Percentiles rank a stretch among this genome's conserved stretches.
phyloP scores from a whole-genome alignment of 2,329 filamentous ascomycete species.

The Sphaerostilbella broomeana region DNA sequence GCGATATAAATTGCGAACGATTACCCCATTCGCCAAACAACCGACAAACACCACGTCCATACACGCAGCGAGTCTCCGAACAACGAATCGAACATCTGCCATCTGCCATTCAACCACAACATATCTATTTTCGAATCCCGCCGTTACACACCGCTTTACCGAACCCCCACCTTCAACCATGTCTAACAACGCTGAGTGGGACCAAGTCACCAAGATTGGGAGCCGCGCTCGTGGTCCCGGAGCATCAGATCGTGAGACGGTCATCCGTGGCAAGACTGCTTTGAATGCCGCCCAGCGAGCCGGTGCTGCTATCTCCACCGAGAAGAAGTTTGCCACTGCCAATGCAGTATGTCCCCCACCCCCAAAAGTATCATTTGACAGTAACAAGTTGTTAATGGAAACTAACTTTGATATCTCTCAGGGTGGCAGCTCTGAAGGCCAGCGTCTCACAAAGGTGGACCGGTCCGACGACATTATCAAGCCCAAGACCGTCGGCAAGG shows the following conservation, averaged over 20 bases:
- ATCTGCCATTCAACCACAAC: not conserved
- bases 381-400: not conserved
- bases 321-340: slow-evolving; percentile 80
- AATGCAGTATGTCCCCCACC: slow-evolving; percentile 48
- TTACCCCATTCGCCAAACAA: too few species aligned
- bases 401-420: slow-evolving; percentile 19
- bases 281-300: slow-evolving; percentile 84
- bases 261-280: slow-evolving; percentile 73
- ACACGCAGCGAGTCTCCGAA: too few species aligned
- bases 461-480: slow-evolving; percentile 96
- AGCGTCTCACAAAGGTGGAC: slow-evolving; percentile 96
- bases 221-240: slow-evolving; percentile 70
- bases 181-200: slow-evolving; percentile 62
- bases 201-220: slow-evolving; percentile 86
- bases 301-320: slow-evolving; percentile 70
- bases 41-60: too few species aligned
- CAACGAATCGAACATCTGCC: not conserved
- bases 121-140: slow-evolving; percentile 22
- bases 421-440: slow-evolving; percentile 57
- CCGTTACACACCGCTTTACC: slow-evolving; percentile 16
- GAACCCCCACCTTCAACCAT: slow-evolving; percentile 41
- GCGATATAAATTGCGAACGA: slow-evolving; percentile 1
- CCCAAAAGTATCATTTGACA: not conserved
- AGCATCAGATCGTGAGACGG: slow-evolving; percentile 67
- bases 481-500: slow-evolving; percentile 79